Conservation (phyloP, 768 basidiomycete genomes). For the Tricholoma sp. region DNA sequence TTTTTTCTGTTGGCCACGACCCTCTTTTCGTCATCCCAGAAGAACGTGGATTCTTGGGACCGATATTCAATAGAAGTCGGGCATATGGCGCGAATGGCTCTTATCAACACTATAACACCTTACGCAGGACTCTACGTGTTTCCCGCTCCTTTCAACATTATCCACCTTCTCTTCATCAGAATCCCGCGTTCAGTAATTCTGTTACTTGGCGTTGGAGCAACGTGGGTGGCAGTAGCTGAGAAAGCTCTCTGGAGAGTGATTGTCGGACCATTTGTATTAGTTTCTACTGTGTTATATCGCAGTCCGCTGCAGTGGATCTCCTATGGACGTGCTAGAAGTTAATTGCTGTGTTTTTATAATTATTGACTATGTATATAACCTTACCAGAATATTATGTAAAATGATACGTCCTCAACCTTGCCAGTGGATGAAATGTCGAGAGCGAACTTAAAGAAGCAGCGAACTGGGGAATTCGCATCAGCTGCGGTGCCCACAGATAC, state of each 20-base stretch:
- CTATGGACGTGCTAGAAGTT: neutral
- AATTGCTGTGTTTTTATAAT: neutral
- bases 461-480: conserved; percentile 3
- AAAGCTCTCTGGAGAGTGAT: conserved; percentile 35
- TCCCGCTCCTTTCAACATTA: conserved; percentile 48
- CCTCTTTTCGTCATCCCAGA: conserved; percentile 3
- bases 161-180: conserved; percentile 23
- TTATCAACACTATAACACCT: conserved; percentile 27
- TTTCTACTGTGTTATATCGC: conserved; percentile 11
- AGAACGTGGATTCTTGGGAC: conserved; percentile 36
- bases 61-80: conserved; percentile 41
- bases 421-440: conserved; percentile 12
- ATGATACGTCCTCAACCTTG: neutral
- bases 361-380: neutral
- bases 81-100: conserved; percentile 35
- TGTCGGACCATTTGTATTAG: conserved; percentile 34
- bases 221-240: conserved; percentile 18
- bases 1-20: conserved; percentile 26
- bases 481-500: conserved; percentile 41
- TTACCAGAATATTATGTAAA: no score
- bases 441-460: conserved; percentile 9
- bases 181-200: conserved; percentile 13
- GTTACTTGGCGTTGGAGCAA: conserved; percentile 15
- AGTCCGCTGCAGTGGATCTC: neutral
- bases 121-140: conserved; percentile 38